Percentiles rank a stretch among this genome's conserved stretches.
These are phyloP conservation scores for Sugiyamaella valdiviana DNA, from an alignment of 805 yeast genomes.

Conservation along the genomic window DNA sequence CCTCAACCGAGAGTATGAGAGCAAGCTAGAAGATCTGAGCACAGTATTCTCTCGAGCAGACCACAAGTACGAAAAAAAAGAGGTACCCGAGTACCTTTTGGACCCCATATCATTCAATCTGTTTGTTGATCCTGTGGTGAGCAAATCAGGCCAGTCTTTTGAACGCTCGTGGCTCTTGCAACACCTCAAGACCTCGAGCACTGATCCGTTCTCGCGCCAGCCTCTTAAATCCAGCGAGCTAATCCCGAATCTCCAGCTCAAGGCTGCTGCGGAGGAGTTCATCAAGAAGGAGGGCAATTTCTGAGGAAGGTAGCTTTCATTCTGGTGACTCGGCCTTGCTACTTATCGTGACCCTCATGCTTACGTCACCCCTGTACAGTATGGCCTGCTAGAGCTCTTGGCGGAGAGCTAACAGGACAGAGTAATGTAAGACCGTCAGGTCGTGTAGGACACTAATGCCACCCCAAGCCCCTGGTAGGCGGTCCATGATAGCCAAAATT, in stretches of 20 bases:
- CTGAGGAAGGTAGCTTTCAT: no score
- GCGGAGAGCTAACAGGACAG: no score
- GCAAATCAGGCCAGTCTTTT: slow-evolving; percentile 40
- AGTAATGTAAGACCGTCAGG: no score
- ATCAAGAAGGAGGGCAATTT: slow-evolving; percentile 13
- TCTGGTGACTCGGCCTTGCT: no score
- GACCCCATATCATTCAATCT: slow-evolving; percentile 40
- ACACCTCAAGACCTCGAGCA: slow-evolving; percentile 33
- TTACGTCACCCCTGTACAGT: no score
- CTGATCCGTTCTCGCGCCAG: slow-evolving; percentile 40
- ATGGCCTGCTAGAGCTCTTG: no score
- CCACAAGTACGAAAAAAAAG: slow-evolving; percentile 18
- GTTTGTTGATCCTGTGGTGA: slow-evolving; percentile 40
- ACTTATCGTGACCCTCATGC: no score
- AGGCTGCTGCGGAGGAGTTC: slow-evolving; percentile 34
- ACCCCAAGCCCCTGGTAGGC: no score
- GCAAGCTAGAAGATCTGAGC: slow-evolving; percentile 18
- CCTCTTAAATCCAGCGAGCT: slow-evolving; percentile 33
- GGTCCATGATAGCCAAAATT: no score
- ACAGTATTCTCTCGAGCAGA: slow-evolving; percentile 23
- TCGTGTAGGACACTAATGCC: no score
- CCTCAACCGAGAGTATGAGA: slow-evolving; percentile 15
- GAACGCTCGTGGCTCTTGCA: slow-evolving; percentile 36
- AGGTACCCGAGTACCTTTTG: slow-evolving; percentile 35
- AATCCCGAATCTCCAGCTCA: slow-evolving; percentile 38